These are phyloP conservation scores for Cladophialophora exuberans DNA, from an alignment of 2,329 filamentous ascomycete species.

Conservation along the genomic window DNA sequence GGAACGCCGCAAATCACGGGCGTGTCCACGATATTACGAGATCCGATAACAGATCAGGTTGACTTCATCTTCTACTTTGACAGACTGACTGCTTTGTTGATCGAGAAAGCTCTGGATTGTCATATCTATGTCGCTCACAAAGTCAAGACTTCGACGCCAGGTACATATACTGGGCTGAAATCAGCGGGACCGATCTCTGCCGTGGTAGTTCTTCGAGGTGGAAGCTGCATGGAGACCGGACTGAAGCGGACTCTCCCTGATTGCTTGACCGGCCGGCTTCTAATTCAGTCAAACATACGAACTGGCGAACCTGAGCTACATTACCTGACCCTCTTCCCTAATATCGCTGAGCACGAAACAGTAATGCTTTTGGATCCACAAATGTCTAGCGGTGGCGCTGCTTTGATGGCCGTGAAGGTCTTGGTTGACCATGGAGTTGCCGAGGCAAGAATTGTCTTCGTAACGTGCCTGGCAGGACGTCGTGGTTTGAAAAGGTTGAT, in stretches of 20 bases:
- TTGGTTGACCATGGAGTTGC: constrained; percentile 89
- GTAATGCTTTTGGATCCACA: constrained; percentile 90
- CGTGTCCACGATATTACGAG: constrained; percentile 89
- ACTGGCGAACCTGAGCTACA: constrained; percentile 93
- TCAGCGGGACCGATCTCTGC: constrained; percentile 77
- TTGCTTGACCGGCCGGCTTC: constrained; percentile 81
- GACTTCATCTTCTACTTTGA: constrained; percentile 99
- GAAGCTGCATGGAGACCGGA: constrained; percentile 84
- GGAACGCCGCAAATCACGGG: constrained; percentile 79
- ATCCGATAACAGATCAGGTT: constrained; percentile 76
- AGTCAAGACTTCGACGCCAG: constrained; percentile 72
- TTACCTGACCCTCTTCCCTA: constrained; percentile 76
- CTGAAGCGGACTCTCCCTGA: constrained; percentile 90
- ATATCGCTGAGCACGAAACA: constrained; percentile 74
- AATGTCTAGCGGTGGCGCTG: constrained; percentile 86
- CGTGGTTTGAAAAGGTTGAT: constrained; percentile 82
- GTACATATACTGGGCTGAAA: constrained; percentile 71
- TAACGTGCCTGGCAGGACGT: constrained; percentile 86
- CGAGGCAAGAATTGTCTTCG: constrained; percentile 83
- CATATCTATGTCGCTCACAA: constrained; percentile 67
- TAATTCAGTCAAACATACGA: constrained; percentile 85
- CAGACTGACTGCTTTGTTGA: constrained; percentile 77
- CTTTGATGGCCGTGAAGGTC: constrained; percentile 94
- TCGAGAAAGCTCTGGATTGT: constrained; percentile 80
- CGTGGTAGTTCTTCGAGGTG: constrained; percentile 85